These are phyloP conservation scores for Fusarium illudens DNA, from an alignment of 2,329 filamentous ascomycete species.

Conservation along the genomic window DNA sequence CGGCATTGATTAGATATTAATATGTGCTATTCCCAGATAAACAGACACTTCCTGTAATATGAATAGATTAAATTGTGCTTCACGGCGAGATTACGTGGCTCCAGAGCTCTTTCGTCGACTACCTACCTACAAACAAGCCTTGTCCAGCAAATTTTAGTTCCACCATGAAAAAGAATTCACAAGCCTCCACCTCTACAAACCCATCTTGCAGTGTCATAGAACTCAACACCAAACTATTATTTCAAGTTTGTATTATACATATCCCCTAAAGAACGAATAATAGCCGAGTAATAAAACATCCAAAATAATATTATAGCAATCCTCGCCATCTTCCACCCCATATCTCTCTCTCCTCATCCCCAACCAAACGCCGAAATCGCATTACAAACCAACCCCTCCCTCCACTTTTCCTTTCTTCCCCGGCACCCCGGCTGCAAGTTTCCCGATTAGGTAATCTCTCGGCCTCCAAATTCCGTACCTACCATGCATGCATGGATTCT, in stretches of 20 bases:
- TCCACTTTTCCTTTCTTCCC: conserved; percentile 26
- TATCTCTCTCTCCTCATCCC: neutral
- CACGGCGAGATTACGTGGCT: neutral
- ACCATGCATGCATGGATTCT: neutral
- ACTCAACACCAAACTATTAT: no score
- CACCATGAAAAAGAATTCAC: neutral
- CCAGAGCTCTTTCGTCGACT: neutral
- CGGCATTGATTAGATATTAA: conserved; percentile 15
- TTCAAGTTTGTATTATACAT: neutral
- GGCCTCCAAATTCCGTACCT: conserved; percentile 16
- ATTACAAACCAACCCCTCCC: conserved; percentile 39
- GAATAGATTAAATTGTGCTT: neutral
- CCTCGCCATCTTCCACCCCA: neutral
- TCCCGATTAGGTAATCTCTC: conserved; percentile 25
- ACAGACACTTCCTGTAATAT: neutral
- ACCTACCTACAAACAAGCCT: neutral
- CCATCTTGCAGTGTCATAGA: neutral
- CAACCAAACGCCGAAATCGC: conserved; percentile 20
- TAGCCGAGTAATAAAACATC: neutral
- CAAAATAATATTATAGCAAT: neutral
- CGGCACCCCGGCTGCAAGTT: neutral
- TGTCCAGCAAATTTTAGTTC: neutral
- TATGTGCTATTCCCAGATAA: neutral
- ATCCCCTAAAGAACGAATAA: no score
- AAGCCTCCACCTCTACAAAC: neutral